Conservation (phyloP, 2,329 filamentous ascomycete genomes). For the Polychaeton citri region DNA sequence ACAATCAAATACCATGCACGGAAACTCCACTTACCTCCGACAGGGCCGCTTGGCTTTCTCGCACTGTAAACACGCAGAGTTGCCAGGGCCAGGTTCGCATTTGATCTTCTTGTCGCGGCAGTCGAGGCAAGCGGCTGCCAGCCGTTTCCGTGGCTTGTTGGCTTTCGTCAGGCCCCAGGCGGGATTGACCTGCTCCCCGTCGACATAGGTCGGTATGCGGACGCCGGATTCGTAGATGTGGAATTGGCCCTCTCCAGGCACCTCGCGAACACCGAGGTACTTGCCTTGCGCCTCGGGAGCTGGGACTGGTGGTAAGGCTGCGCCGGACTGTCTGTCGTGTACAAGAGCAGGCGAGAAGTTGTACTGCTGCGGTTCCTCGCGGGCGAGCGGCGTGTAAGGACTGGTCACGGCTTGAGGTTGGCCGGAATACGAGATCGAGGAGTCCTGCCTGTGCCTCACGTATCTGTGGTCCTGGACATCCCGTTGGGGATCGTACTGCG, state of each 20-base stretch:
- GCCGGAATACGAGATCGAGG: not conserved
- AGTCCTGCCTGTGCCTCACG: not conserved
- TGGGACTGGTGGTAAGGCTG: constrained; percentile 6
- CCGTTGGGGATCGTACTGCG: not conserved
- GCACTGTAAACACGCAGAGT: constrained; percentile 74
- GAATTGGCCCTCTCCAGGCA: constrained; percentile 17
- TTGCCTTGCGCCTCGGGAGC: constrained; percentile 15
- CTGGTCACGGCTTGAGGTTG: constrained; percentile 3
- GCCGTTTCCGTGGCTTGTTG: constrained; percentile 78
- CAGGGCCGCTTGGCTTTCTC: constrained; percentile 80
- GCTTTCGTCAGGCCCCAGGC: constrained; percentile 92
- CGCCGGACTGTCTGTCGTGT: constrained; percentile 14
- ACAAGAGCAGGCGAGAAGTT: constrained; percentile 11
- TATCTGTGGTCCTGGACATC: not conserved
- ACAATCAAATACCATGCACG: constrained; percentile 7
- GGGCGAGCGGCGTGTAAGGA: constrained; percentile 10
- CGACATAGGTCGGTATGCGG: constrained; percentile 39
- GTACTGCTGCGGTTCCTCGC: constrained; percentile 10
- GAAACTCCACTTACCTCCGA: constrained; percentile 53
- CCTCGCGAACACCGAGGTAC: constrained; percentile 18
- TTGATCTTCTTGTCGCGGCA: constrained; percentile 97
- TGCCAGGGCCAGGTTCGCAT: constrained; percentile 64
- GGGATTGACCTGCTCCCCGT: constrained; percentile 76
- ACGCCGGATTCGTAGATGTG: constrained; percentile 20
- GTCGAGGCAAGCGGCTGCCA: constrained; percentile 84